These are phyloP conservation scores for Daldinia childiae DNA, from an alignment of 495 filamentous ascomycete species.

Conservation along the genomic window DNA sequence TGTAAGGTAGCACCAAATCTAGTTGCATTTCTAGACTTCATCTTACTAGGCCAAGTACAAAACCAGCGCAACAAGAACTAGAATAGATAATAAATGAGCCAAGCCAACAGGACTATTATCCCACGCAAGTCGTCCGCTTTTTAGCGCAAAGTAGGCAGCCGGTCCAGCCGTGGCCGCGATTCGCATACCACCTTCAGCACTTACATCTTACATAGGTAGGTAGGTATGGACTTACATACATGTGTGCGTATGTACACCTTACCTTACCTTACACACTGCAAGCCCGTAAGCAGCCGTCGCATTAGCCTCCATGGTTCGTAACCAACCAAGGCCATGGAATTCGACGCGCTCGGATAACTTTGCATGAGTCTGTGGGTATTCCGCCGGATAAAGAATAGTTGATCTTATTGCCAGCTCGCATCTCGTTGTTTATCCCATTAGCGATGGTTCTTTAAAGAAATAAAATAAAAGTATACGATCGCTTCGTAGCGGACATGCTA, in stretches of 20 bases:
- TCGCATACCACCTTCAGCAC: conserved; percentile 17
- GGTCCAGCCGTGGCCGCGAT: conserved; percentile 36
- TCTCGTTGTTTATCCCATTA: conserved; percentile 25
- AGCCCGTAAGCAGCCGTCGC: conserved; percentile 40
- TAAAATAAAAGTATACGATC: not conserved
- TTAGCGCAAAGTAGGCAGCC: conserved; percentile 31
- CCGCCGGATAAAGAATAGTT: conserved; percentile 40
- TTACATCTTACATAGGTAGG: not conserved
- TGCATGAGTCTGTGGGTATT: conserved; percentile 44
- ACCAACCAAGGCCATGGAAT: conserved; percentile 29
- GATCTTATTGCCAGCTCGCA: conserved; percentile 31
- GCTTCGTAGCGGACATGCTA: not conserved
- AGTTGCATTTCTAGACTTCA: not conserved
- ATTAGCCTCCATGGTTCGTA: conserved; percentile 27
- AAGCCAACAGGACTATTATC: conserved; percentile 15
- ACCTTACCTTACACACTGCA: conserved; percentile 14
- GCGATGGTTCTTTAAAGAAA: conserved; percentile 2
- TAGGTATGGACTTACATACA: not conserved
- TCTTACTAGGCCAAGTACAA: not conserved
- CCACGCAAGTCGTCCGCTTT: conserved; percentile 18
- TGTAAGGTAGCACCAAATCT: not conserved
- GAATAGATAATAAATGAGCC: not conserved
- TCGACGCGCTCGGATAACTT: conserved; percentile 38
- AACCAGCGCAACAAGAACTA: not conserved
- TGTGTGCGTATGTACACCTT: not conserved